Percentiles rank a stretch among this genome's conserved stretches.
phyloP scores from a whole-genome alignment of 352 stramenopile genomes.

The Paralagenidium karlingii region DNA sequence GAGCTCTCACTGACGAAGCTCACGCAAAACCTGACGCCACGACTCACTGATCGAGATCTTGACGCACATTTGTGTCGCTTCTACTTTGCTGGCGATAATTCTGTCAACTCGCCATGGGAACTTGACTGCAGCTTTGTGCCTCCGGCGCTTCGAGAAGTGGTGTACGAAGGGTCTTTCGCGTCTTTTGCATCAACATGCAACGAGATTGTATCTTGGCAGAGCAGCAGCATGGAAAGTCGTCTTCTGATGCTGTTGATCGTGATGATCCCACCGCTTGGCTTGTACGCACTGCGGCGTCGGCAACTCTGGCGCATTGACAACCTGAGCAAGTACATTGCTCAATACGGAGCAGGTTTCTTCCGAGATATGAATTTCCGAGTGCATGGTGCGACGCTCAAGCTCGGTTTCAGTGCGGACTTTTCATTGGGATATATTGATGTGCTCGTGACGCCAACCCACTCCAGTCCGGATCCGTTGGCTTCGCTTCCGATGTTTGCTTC shows the following conservation, averaged over 20 bases:
- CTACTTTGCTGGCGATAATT: constrained; percentile 64
- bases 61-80: constrained; percentile 51
- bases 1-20: constrained; percentile 58
- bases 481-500: not conserved
- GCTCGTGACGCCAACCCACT: constrained; percentile 22
- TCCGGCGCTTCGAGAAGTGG: constrained; percentile 35
- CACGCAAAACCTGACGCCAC: constrained; percentile 53
- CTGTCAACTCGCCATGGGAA: constrained; percentile 46
- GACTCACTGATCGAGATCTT: constrained; percentile 69
- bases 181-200: constrained; percentile 67
- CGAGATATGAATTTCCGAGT: constrained; percentile 71
- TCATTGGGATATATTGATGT: constrained; percentile 75
- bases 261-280: constrained; percentile 29
- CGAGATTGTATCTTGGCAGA: constrained; percentile 54
- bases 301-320: constrained; percentile 52
- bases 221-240: too few relatives aligned
- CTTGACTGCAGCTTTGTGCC: constrained; percentile 52
- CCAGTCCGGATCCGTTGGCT: constrained; percentile 3
- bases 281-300: constrained; percentile 46
- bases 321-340: constrained; percentile 47
- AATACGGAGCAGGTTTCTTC: constrained; percentile 64
- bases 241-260: constrained; percentile 11
- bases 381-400: constrained; percentile 59
- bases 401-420: constrained; percentile 78
- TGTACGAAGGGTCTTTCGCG: constrained; percentile 64